These are phyloP conservation scores for Lophiostoma macrostomum DNA, from an alignment of 495 filamentous ascomycete genomes.

Conservation along the genomic window DNA sequence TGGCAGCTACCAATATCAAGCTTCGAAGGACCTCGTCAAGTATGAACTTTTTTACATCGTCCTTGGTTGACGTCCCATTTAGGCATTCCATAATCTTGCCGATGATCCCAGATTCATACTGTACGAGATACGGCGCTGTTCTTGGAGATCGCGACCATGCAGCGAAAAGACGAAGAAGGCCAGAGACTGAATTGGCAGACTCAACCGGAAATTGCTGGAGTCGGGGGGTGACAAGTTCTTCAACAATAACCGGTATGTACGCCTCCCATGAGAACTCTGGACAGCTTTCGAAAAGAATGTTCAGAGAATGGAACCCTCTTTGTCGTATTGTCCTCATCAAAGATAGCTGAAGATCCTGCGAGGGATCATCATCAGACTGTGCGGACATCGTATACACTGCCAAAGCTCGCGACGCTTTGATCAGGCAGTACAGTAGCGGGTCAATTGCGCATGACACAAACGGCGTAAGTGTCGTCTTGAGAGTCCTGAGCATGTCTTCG, in stretches of 20 bases:
- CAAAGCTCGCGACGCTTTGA: conserved; percentile 59
- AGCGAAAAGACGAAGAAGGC: conserved; percentile 71
- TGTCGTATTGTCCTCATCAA: conserved; percentile 69
- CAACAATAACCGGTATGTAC: conserved; percentile 67
- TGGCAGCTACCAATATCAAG: conserved; percentile 64
- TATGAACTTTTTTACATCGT: conserved; percentile 81
- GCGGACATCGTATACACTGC: conserved; percentile 23
- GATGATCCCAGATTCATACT: conserved; percentile 62
- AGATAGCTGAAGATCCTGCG: conserved; percentile 36
- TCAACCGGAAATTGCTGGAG: conserved; percentile 79
- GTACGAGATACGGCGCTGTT: conserved; percentile 64
- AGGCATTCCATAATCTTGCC: conserved; percentile 69
- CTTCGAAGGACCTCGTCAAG: conserved; percentile 67
- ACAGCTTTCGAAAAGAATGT: conserved; percentile 68
- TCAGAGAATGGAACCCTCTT: conserved; percentile 72
- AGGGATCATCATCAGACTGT: conserved; percentile 46
- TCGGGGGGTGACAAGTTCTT: conserved; percentile 70
- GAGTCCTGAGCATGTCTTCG: conserved; percentile 77
- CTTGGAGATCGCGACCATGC: conserved; percentile 70
- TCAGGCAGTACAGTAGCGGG: conserved; percentile 72
- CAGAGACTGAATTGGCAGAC: conserved; percentile 84
- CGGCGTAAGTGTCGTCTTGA: conserved; percentile 63
- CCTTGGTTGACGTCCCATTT: conserved; percentile 70
- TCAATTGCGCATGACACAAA: conserved; percentile 64
- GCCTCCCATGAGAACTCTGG: conserved; percentile 63